Evolutionary conservation across 352 stramenopile species (phyloP), one percentile per base, ranked within the genome.

Genomic region (Phytophthora cryptogea): DNA sequence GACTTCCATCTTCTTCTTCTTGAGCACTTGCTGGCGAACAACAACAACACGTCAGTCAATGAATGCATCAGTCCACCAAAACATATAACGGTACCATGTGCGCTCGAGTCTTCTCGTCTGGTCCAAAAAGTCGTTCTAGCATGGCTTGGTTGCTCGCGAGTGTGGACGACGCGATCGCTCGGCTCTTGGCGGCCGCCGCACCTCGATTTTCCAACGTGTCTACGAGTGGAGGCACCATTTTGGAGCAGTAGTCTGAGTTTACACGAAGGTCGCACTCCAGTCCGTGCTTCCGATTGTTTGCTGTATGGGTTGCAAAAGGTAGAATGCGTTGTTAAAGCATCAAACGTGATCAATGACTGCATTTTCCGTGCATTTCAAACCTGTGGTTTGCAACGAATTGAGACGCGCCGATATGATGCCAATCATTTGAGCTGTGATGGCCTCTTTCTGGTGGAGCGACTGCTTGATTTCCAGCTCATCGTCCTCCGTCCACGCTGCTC

Each of bases 371-470:
- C 26, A 8, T 20, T 45, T 9, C 44, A 13, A 23, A 86, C 76
- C 77, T 36, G 87, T 74, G 32, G 78, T 83, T 36, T 89, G 83
- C 32, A 92, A 67, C 36, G 78, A 82, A 28, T 83, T 73, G 17
- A 92, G 66, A 5, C 83, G 70, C 17, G 76, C 70, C 13, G 81
- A 89, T 44, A 92, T 85, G 63, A 92, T 89, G 28, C 73, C 79
- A 47, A 92, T 92, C 80, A 92, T 92, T 57, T 92, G 83, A 23
- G 77, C 71, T 14, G 83, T 90, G 51, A 92, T 80, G 2, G 76
- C 78, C 37, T 88, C 83, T 54, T 92, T 92, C 59, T 92, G 80
- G 27, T 83, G 70, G 44, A 88, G 62, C 45, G 83, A 83, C 55
- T 88, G 75, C 56, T 88, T 83, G 27, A 76, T 45, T 26, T 76